Evolutionary conservation across 1,284 basidiomycete species (phyloP).

Genomic region (Leccinum subrobustum): DNA sequence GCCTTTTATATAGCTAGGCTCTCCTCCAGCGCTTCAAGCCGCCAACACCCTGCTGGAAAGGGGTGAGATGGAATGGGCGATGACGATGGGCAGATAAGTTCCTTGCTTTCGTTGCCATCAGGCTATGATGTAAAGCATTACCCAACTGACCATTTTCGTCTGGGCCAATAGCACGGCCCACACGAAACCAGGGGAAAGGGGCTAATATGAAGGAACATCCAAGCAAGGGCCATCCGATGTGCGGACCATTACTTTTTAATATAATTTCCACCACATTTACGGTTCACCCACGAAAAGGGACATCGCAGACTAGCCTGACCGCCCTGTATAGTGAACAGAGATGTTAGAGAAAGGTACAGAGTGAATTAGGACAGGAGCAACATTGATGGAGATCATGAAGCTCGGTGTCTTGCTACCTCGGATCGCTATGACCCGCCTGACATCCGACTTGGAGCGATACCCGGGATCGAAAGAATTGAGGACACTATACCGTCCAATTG

Average conservation of each 20-base stretch:
- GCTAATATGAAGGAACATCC: background rate
- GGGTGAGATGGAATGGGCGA: background rate
- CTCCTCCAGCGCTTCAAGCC: background rate
- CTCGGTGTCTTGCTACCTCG: background rate
- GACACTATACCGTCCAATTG: background rate
- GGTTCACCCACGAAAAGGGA: background rate
- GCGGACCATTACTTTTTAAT: background rate
- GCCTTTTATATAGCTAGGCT: background rate
- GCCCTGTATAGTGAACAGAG: background rate
- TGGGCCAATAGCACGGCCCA: background rate
- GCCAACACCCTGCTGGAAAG: background rate
- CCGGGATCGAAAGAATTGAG: background rate
- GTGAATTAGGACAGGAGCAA: background rate
- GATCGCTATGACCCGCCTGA: background rate
- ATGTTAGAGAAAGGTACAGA: background rate
- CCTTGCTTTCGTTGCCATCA: too few species aligned
- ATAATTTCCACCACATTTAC: background rate
- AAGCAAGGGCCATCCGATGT: background rate
- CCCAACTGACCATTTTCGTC: background rate
- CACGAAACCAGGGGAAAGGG: background rate
- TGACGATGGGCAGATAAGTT: too few species aligned
- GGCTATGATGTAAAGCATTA: background rate
- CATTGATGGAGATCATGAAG: background rate
- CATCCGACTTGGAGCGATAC: background rate
- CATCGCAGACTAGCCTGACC: background rate